Percentiles rank a stretch among this genome's conserved stretches.
phyloP scores from a whole-genome alignment of 495 filamentous ascomycete species.

The Penicillium coffeae region DNA sequence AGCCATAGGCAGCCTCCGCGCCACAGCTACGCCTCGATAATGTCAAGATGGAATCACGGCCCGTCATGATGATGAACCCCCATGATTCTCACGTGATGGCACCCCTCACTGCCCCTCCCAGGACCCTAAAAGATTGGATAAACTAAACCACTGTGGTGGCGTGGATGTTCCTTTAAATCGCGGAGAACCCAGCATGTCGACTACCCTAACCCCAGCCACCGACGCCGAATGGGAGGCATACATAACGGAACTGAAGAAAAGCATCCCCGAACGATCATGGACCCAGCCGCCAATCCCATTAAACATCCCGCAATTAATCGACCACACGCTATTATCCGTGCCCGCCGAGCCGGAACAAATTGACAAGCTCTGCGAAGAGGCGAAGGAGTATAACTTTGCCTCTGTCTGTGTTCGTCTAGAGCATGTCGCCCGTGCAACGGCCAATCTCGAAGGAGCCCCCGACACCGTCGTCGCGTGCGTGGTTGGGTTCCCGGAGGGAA shows the following conservation, averaged over 20 bases:
- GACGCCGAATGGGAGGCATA: slow-evolving; percentile 36
- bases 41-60: slow-evolving; percentile 20
- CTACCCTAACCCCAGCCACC: slow-evolving; percentile 25
- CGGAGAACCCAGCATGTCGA: slow-evolving; percentile 22
- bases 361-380: slow-evolving; percentile 61
- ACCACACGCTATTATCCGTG: slow-evolving; percentile 62
- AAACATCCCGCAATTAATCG: slow-evolving; percentile 46
- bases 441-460: slow-evolving; percentile 44
- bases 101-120: slow-evolving; percentile 18
- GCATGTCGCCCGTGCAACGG: slow-evolving; percentile 50
- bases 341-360: slow-evolving; percentile 53
- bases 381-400: slow-evolving; percentile 54
- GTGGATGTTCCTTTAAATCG: neutral
- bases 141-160: neutral
- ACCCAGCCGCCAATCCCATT: slow-evolving; percentile 22
- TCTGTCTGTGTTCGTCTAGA: slow-evolving; percentile 56
- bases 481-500: slow-evolving; percentile 65
- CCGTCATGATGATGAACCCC: slow-evolving; percentile 17
- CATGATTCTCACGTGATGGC: slow-evolving; percentile 27
- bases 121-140: neutral
- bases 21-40: slow-evolving; percentile 3
- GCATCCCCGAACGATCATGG: slow-evolving; percentile 22
- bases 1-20: neutral
- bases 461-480: slow-evolving; percentile 57
- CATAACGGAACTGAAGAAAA: slow-evolving; percentile 24